Conservation (phyloP, 2,329 filamentous ascomycete genomes). For the Fusarium azukiicola region DNA sequence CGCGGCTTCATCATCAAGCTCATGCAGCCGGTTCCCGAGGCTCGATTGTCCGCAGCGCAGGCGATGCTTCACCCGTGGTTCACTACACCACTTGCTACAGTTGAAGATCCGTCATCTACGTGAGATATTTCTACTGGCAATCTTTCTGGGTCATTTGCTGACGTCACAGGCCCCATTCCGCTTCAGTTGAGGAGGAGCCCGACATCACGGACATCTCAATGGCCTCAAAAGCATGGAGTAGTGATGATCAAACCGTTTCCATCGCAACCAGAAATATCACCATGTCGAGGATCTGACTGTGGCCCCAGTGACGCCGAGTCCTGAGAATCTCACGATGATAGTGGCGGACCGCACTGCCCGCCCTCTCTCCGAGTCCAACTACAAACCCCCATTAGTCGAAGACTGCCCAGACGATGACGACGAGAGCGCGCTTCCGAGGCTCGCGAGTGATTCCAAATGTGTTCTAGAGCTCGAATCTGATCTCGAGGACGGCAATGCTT, state of each 20-base stretch:
- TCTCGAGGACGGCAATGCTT: neutral
- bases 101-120: neutral
- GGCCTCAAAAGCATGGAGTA: neutral
- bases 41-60: neutral
- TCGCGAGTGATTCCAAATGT: neutral
- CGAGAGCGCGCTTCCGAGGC: neutral
- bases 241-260: neutral
- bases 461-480: neutral
- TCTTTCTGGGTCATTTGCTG: neutral
- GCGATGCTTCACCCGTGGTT: constrained; percentile 1
- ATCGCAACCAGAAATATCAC: neutral
- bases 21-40: neutral
- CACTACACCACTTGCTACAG: neutral
- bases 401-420: neutral
- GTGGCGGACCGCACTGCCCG: neutral
- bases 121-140: neutral
- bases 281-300: neutral
- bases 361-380: neutral
- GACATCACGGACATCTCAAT: neutral
- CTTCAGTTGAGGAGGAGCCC: neutral
- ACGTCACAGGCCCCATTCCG: neutral
- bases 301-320: neutral
- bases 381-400: neutral
- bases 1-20: neutral
- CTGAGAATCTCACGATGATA: neutral